Evolutionary conservation across 139 green algal genomes (phyloP).

Genomic region (Auxenochlorella protothecoides): DNA sequence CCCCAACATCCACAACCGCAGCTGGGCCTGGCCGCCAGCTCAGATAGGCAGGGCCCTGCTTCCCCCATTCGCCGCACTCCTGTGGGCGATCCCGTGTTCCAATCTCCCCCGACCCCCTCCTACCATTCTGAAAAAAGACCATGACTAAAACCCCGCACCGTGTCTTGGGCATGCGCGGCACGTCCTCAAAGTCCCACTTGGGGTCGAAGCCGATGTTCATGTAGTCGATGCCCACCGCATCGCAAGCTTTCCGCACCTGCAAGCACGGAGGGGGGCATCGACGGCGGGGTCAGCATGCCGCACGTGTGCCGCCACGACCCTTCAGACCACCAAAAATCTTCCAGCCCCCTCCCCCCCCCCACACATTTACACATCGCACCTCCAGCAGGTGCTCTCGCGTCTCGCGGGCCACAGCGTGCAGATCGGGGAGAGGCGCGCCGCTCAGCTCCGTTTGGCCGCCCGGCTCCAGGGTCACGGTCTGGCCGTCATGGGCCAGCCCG

Average conservation of each 20-base stretch:
- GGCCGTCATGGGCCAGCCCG: constrained; percentile 51
- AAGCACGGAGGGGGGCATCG: neutral
- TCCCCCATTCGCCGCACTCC: too few species aligned
- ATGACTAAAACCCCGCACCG: constrained; percentile 12
- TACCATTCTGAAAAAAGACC: too few species aligned
- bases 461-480: constrained; percentile 93
- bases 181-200: constrained; percentile 70
- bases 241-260: constrained; percentile 40
- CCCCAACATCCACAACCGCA: too few species aligned
- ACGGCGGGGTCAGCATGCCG: neutral
- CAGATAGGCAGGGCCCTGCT: too few species aligned
- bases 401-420: too few species aligned
- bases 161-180: constrained; percentile 93
- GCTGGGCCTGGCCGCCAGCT: too few species aligned
- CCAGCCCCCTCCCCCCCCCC: too few species aligned
- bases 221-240: constrained; percentile 54
- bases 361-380: neutral
- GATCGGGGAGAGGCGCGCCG: constrained; percentile 63
- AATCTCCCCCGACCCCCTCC: too few species aligned
- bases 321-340: too few species aligned
- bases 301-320: too few species aligned
- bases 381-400: constrained; percentile 65
- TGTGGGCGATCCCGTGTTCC: too few species aligned
- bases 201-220: constrained; percentile 85
- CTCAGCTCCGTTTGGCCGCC: constrained; percentile 97